These are phyloP conservation scores for Trapa bicornis DNA, from an alignment of 345 rosid species.

Conservation along the genomic window DNA sequence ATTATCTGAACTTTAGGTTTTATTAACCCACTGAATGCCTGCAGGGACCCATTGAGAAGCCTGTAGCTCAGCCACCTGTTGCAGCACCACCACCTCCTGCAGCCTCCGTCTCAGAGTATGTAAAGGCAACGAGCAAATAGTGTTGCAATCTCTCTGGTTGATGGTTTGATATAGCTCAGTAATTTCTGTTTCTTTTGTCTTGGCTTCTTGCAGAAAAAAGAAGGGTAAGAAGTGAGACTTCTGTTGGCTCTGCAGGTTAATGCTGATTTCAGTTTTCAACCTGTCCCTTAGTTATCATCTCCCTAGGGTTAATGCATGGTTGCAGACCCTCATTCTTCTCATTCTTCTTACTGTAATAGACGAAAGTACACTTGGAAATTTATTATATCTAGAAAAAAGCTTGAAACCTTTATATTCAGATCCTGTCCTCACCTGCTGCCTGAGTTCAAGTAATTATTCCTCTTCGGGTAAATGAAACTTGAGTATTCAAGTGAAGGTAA, in stretches of 20 bases:
- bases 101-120: conserved; percentile 10
- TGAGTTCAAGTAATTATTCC: not conserved
- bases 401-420: not conserved
- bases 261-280: conserved; percentile 5
- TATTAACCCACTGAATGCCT: not conserved
- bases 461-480: too few relatives aligned
- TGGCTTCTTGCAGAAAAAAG: conserved; percentile 8
- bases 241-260: not conserved
- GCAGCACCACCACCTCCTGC: conserved; percentile 6
- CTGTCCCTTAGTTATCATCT: not conserved
- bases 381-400: not conserved
- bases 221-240: conserved; percentile 11
- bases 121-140: not conserved
- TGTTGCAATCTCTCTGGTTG: not conserved
- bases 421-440: not conserved
- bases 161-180: not conserved
- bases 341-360: not conserved
- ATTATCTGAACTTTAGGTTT: not conserved
- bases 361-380: not conserved
- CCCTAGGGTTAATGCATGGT: too few relatives aligned
- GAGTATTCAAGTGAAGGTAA: too few relatives aligned
- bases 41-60: conserved; percentile 14
- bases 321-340: not conserved
- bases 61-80: conserved; percentile 3
- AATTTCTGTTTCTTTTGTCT: not conserved